Conservation (phyloP, 352 stramenopile species). For the Globisporangium paddicum region DNA sequence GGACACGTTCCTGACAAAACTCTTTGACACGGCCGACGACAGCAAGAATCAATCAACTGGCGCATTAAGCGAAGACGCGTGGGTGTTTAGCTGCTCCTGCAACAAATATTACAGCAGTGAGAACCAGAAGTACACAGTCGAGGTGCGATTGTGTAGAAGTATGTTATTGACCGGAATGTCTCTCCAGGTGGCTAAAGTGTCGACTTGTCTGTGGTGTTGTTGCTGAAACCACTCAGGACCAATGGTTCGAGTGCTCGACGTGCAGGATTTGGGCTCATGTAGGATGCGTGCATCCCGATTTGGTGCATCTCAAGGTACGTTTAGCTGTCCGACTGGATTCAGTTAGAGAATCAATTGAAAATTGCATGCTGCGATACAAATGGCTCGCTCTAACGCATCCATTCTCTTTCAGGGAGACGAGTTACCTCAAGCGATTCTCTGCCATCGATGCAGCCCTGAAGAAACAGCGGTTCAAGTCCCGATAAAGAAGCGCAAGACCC, state of each 20-base stretch:
- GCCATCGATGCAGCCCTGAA: not conserved
- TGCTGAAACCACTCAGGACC: constrained; percentile 28
- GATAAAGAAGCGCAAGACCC: not conserved
- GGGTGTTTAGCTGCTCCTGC: constrained; percentile 74
- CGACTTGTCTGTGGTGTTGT: not conserved
- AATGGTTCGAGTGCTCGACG: constrained; percentile 80
- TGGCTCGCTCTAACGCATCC: not conserved
- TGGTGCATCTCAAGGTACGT: constrained; percentile 25
- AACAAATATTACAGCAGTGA: constrained; percentile 63
- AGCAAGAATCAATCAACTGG: constrained; percentile 15
- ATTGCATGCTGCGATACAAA: not conserved
- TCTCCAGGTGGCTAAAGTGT: not conserved
- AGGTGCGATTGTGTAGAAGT: constrained; percentile 22
- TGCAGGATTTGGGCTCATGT: constrained; percentile 80
- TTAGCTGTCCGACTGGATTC: too few species aligned
- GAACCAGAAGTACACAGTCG: constrained; percentile 36
- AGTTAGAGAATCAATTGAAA: too few species aligned
- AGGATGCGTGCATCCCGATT: constrained; percentile 49
- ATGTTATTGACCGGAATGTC: not conserved
- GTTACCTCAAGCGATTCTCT: constrained; percentile 10
- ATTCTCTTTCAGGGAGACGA: constrained; percentile 6
- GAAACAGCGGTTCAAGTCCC: not conserved
- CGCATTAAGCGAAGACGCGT: constrained; percentile 47
- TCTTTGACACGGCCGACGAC: constrained; percentile 39
- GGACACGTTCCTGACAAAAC: constrained; percentile 69